Evolutionary conservation across 148 eudicot species (phyloP), one percentile per base, ranked within the genome.

Genomic region (Fagopyrum homotropicum): DNA sequence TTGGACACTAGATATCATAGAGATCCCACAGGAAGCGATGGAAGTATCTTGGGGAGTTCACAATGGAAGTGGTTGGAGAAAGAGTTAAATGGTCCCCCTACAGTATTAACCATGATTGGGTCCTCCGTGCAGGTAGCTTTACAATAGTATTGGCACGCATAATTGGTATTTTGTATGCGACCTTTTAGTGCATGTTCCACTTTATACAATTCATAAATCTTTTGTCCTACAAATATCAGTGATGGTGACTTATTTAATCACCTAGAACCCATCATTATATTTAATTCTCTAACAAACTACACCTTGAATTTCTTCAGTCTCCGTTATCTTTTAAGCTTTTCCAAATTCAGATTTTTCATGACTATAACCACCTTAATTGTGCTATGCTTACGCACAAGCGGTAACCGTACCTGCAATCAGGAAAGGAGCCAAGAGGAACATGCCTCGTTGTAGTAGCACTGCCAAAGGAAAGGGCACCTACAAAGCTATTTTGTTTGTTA

Each of bases 31-130:
- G 77, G 76, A 40, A 88, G 91, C 61, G 91, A 88, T 85, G 95
- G 95, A 78, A 84, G 57, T 83, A 72, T 90, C 50, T 85, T 90
- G 81, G 95, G 95, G 64, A 79, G 74, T 80, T 73, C 78, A 60
- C 95, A 90, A 48, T 90, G 95, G 95, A 45, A 71, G 75, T 90
- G 95, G 95, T 82, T 90, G 84, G 85, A 86, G 77, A 81, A 84
- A 79, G 84, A 90, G 79, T 79, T 90, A 71, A 74, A 85, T 74
- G 84, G 83, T 60, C 86, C 84, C 72, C 79, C 84, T 51, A 83
- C 95, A 40, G 88, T 82, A 73, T 29, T 90, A 70, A 90, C 91
- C 43, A 76, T 88, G 50, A 86, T 90, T 79, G 95, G 84, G 55
- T 90, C 95, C 49, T 90, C 95, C 70, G 77, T 90, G 80, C 94